These are phyloP conservation scores for Hamamelis virginiana DNA, from an alignment of 164 flowering plant species.

Conservation along the genomic window DNA sequence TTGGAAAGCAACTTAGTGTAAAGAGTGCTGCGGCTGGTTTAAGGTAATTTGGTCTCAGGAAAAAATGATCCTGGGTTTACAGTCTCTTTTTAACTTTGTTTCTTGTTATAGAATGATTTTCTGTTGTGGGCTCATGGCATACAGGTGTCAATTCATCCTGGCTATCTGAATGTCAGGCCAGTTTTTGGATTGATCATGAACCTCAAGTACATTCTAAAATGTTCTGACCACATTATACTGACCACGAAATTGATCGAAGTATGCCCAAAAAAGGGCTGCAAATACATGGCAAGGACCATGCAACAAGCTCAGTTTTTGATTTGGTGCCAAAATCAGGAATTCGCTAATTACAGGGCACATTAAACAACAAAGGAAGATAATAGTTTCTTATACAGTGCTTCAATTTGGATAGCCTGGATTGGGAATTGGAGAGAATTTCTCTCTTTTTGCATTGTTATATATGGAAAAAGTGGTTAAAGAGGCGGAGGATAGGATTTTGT, in stretches of 20 bases:
- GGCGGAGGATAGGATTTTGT: too few relatives aligned
- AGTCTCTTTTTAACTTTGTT: neutral
- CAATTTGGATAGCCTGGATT: too few relatives aligned
- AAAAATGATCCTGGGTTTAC: neutral
- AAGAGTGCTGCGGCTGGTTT: conserved; percentile 83
- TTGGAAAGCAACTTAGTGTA: conserved; percentile 69
- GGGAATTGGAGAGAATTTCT: too few relatives aligned
- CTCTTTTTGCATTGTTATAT: too few relatives aligned
- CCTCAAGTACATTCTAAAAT: neutral
- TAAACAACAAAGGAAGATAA: too few relatives aligned
- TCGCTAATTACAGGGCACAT: too few relatives aligned
- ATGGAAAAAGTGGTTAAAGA: too few relatives aligned
- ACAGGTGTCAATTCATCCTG: neutral
- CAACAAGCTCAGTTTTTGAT: neutral
- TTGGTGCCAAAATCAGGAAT: too few relatives aligned
- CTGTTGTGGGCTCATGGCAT: neutral
- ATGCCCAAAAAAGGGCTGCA: neutral
- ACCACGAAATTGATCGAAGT: neutral
- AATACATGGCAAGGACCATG: neutral
- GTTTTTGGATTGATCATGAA: neutral
- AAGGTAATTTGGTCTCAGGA: conserved; percentile 42
- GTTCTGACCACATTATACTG: neutral
- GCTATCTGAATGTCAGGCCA: neutral
- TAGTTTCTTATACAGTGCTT: too few relatives aligned
- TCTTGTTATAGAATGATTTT: neutral